Base-by-base conservation (phyloP, 2,329 filamentous ascomycete genomes). In the Colletotrichum falcatum region DNA sequence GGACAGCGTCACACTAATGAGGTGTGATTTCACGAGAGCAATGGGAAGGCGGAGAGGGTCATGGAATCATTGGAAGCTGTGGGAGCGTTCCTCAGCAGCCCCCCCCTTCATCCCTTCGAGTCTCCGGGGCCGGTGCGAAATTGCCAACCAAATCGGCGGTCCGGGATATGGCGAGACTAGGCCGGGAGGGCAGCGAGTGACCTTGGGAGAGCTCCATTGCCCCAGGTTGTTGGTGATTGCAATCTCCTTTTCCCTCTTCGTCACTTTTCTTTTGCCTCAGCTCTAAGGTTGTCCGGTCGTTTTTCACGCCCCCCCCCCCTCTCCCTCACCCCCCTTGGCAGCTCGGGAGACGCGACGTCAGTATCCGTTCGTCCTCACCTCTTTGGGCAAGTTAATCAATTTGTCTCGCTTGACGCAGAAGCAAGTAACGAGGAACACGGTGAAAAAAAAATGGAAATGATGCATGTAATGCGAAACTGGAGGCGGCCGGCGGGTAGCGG, bases 141-240 rank as follows among this genome's bases (percentile, higher is more conserved):
- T 69, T 69, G 39, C 66, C 48, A 66, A 60, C 62, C 62, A 28
- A 54, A 69, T 51, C 46, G 54, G 48, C 39, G 61, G 66, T 61
- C 66, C 61, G 48, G 66, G 62, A 60, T 69, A 54, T 69, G 55
- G 46, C 55, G 28, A 61, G 54, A 48, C 61, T 54, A 69, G 66
- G 37, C 61, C 48, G 26, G 42, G 61, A 65, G 37, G 60, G 51
- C 35, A 68, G 61, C 54, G 61, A 65, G 54, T 28, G 30, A 54
- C 61, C 33, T 44, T 44, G 44, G 28, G 46, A n/a, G 23, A 11
- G 7, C 30, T 55, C 53, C 53, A 37, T 55, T 37, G 53, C 53
- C n/a, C 33, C 61, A 60, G 42, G 54, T 37, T 48, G 46, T 48
- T 60, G 54, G 61, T 54, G 46, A 65, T 54, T 69, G 66, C 26